These are phyloP conservation scores for Myrica gale DNA, from an alignment of 306 rosid genomes.

Conservation along the genomic window DNA sequence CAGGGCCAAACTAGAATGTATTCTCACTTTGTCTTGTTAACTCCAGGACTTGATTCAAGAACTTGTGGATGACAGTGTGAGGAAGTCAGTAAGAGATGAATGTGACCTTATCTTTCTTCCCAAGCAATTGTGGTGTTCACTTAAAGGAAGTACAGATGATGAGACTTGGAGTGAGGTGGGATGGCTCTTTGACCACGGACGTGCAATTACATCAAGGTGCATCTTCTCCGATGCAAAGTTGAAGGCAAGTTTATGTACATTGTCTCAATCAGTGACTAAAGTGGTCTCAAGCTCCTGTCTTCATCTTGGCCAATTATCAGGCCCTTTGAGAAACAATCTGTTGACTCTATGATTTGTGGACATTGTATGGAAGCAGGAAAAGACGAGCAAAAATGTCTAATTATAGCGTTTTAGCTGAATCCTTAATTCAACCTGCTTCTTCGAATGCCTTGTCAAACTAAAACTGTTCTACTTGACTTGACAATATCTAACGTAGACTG, in stretches of 20 bases:
- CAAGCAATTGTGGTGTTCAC: constrained; percentile 84
- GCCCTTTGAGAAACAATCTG: neutral
- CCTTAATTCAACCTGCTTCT: neutral
- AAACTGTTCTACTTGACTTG: neutral
- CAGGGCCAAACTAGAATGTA: neutral
- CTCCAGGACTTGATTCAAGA: constrained; percentile 50
- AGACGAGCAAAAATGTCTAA: neutral
- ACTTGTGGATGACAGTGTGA: constrained; percentile 36
- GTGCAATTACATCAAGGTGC: constrained; percentile 74
- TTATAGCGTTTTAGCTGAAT: neutral
- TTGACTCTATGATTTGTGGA: neutral
- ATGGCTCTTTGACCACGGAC: constrained; percentile 74
- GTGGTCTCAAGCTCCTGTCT: neutral
- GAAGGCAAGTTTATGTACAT: constrained; percentile 59
- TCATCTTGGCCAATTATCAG: constrained; percentile 2
- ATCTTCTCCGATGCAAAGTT: constrained; percentile 58
- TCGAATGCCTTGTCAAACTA: neutral
- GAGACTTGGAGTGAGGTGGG: constrained; percentile 72
- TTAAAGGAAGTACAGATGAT: constrained; percentile 51
- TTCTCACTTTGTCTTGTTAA: constrained; percentile 24
- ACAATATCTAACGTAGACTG: neutral
- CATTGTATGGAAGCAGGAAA: neutral
- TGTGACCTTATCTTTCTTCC: constrained; percentile 63
- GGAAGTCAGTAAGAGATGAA: constrained; percentile 57
- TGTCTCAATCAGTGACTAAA: neutral